Percentiles rank a stretch among this genome's conserved stretches.
Conservation (phyloP, 108 stramenopile species). For the Fistulifera pelliculosa region DNA sequence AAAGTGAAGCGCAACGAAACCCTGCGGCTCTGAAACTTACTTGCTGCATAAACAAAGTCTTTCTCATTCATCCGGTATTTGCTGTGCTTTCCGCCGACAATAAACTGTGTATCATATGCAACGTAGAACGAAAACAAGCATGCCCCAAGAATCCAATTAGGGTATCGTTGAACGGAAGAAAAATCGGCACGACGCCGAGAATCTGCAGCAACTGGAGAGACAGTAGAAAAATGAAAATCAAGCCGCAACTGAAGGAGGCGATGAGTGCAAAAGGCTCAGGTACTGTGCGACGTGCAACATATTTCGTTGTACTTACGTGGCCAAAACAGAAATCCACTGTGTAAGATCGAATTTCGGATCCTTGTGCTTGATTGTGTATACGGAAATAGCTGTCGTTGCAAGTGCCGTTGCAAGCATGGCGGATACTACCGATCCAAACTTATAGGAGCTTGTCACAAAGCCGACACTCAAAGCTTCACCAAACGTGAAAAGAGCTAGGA, state of each 20-base stretch:
- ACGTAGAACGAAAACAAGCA: slow-evolving; percentile 59
- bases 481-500: slow-evolving; percentile 65
- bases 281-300: too few relatives aligned
- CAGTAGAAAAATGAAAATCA: too few relatives aligned
- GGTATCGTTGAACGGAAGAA: slow-evolving; percentile 66
- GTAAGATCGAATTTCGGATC: slow-evolving; percentile 89
- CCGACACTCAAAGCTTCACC: slow-evolving; percentile 73
- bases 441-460: slow-evolving; percentile 57
- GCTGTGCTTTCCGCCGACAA: slow-evolving; percentile 72
- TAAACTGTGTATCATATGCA: slow-evolving; percentile 69
- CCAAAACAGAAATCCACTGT: slow-evolving; percentile 62
- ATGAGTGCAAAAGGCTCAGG: too few relatives aligned
- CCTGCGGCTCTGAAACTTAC: too few relatives aligned
- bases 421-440: slow-evolving; percentile 48
- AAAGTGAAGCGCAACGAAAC: too few relatives aligned
- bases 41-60: slow-evolving; percentile 89
- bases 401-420: slow-evolving; percentile 64
- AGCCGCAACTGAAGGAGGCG: too few relatives aligned
- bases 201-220: slow-evolving; percentile 63
- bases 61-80: slow-evolving; percentile 85
- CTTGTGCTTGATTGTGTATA: slow-evolving; percentile 68
- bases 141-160: slow-evolving; percentile 50
- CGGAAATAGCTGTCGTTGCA: slow-evolving; percentile 62
- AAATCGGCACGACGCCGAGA: slow-evolving; percentile 49
- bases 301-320: too few relatives aligned